phyloP scores from a whole-genome alignment of 768 basidiomycete species.

The Leccinum disarticulatum region DNA sequence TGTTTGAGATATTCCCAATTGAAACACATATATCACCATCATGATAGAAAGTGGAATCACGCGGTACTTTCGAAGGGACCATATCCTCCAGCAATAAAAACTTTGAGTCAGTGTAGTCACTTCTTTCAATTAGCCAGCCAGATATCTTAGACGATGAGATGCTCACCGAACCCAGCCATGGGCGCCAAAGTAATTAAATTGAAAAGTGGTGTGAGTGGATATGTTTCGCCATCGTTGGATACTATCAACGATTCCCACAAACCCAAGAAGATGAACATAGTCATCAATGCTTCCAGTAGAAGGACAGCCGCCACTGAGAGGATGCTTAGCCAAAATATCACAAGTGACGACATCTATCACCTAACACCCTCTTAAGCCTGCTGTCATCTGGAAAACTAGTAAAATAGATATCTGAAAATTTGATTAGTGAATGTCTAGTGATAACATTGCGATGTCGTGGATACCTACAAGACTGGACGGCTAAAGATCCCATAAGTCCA shows the following conservation, averaged over 20 bases:
- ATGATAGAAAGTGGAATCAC: conserved; percentile 10
- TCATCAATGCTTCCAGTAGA: conserved; percentile 18
- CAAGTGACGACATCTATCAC: conserved; percentile 1
- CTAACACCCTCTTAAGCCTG: conserved; percentile 13
- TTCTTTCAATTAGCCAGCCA: too few species aligned
- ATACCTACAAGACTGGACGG: conserved; percentile 17
- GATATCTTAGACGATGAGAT: too few species aligned
- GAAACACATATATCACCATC: too few species aligned
- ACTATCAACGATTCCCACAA: conserved; percentile 3
- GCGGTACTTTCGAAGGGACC: neutral
- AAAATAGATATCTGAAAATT: conserved; percentile 19
- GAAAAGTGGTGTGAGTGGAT: too few species aligned
- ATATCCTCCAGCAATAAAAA: too few species aligned
- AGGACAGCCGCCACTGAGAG: conserved; percentile 12
- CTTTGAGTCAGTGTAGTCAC: too few species aligned
- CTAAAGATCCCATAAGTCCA: conserved; percentile 15
- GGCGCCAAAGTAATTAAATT: neutral
- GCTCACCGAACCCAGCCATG: neutral
- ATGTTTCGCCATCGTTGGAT: accelerated
- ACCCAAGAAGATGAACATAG: conserved; percentile 8
- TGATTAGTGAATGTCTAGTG: neutral
- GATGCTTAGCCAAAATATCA: neutral
- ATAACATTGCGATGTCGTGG: neutral
- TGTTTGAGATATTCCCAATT: too few species aligned
- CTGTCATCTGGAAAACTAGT: conserved; percentile 16